Base-by-base conservation (phyloP, 768 basidiomycete genomes). In the Mycena alexandri region DNA sequence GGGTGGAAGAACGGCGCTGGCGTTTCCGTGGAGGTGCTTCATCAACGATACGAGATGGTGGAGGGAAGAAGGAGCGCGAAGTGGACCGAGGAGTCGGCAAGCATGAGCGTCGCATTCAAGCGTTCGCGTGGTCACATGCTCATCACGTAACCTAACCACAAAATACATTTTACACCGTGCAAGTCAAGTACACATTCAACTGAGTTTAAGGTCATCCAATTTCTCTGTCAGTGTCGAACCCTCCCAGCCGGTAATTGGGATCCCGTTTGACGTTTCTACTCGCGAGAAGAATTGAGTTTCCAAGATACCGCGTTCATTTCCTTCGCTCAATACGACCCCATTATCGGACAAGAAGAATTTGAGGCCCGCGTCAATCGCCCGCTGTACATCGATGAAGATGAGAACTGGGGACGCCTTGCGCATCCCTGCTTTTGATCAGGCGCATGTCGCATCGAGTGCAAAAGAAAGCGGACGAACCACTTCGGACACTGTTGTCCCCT, bases 291-390 rank as follows among this genome's bases (percentile, higher is more conserved):
- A 93, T 25, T 86, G 79, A 5, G 88, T 84, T 1, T 79, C 73
- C 14, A 97, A 74, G 61, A 87, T 82, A 0, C 95, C 95, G 3
- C 75, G 73, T 46, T 82, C 82, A 65, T 94, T 82, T 0, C 97
- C 97, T 55, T 89, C 89, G 0, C 94, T 95, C 1, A 99, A 85
- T 13, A 98, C 85, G 21, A 98, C 96, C 2, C 94, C 95, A 69
- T 99, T 98, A 4, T 87, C 82, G 2, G 95, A 96, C 2, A 94
- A 77, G 77, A 87, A 90, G 65, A 99, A 93, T 60, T 85, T 82
- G 77, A 93, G 82, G 1, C 92, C 93, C 2, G 85, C 85, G 25
- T 86, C 84, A 51, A 93, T 79, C 0, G 91, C 92, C 69, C 87
- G 90, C 59, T 86, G 82, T 5, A 96, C 81, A 69, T 96, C 84